These are phyloP conservation scores for Suillus sp. DNA, from an alignment of 768 basidiomycete species.

Conservation along the genomic window DNA sequence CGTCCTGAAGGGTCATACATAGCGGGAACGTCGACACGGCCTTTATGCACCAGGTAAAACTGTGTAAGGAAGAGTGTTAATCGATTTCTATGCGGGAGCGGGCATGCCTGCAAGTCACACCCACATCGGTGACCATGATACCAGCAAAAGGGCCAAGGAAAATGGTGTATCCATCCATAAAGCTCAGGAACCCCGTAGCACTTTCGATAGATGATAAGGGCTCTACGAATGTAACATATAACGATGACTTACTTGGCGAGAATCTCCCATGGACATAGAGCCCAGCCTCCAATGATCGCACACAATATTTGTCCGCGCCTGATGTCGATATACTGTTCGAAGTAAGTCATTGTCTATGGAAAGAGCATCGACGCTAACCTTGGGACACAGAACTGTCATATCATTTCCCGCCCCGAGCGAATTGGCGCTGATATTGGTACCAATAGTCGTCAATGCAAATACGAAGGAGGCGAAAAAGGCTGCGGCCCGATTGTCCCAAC, in stretches of 20 bases:
- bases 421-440: slow-evolving; percentile 79
- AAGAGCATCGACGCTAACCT: slow-evolving; percentile 16
- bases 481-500: slow-evolving; percentile 84
- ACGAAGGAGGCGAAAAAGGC: slow-evolving; percentile 81
- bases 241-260: slow-evolving; percentile 42
- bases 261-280: slow-evolving; percentile 83
- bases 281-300: slow-evolving; percentile 64
- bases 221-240: neutral
- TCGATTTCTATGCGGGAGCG: neutral
- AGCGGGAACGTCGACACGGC: slow-evolving; percentile 77
- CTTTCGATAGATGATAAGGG: slow-evolving; percentile 14
- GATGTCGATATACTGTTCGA: slow-evolving; percentile 31
- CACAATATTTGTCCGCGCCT: slow-evolving; percentile 33
- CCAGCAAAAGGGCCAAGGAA: slow-evolving; percentile 86
- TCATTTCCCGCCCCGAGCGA: slow-evolving; percentile 79
- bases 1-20: slow-evolving; percentile 81
- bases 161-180: slow-evolving; percentile 85
- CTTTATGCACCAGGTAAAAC: slow-evolving; percentile 78
- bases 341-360: neutral
- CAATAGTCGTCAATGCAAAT: slow-evolving; percentile 72
- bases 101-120: slow-evolving; percentile 24
- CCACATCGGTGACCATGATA: slow-evolving; percentile 62
- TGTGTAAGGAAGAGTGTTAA: slow-evolving; percentile 28
- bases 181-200: slow-evolving; percentile 71
- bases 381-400: slow-evolving; percentile 74